Evolutionary conservation across 441 rosid species (phyloP), one percentile per base, ranked within the genome.

Genomic region (Gossypium schwendimanii): DNA sequence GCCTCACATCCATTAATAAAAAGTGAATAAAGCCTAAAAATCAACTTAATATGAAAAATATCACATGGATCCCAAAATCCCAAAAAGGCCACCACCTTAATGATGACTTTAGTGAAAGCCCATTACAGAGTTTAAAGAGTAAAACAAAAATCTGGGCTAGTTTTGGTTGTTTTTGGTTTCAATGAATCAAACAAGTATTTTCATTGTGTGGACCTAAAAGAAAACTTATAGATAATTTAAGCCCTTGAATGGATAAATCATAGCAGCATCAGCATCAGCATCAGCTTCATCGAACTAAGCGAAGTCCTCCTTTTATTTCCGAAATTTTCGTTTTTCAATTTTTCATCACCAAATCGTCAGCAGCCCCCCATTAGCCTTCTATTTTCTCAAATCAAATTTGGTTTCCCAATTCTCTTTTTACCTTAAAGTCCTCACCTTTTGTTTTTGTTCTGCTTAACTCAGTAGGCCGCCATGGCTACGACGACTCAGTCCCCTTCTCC

Each of bases 401-500:
- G 7, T 14, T 14, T 15, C 7, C 63, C 39, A 2, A 2, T n/a
- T 12, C 63, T 24, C 7, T 59, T 17, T 18, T 17, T 14, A 4
- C 39, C 50, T 41, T 18, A 1, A 2, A 64, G 2, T 39, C 28
- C 24, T n/a, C 33, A 1, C 4, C 23, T 28, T 17, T 12, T 65
- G 0, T 2, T 44, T 65, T 6, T 33, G 8, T 45, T 44, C 4
- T 41, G 4, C 4, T 21, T 1, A 54, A 73, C 50, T 73, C 71
- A 44, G 72, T 58, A 41, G 68, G 54, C 28, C 10, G 36, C 24
- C 2, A 49, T 53, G 50, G 77, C 39, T 33, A 33, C 81, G 82
- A 76, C 86, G 72, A 74, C 81, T 72, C 78, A 77, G 63, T 71
- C 82, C 50, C 8, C 84, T 15, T 63, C 79, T 75, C 61, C 58